Evolutionary conservation across 2,329 filamentous ascomycete species (phyloP), one percentile per base, ranked within the genome.

Genomic region (Aspergillus persii): DNA sequence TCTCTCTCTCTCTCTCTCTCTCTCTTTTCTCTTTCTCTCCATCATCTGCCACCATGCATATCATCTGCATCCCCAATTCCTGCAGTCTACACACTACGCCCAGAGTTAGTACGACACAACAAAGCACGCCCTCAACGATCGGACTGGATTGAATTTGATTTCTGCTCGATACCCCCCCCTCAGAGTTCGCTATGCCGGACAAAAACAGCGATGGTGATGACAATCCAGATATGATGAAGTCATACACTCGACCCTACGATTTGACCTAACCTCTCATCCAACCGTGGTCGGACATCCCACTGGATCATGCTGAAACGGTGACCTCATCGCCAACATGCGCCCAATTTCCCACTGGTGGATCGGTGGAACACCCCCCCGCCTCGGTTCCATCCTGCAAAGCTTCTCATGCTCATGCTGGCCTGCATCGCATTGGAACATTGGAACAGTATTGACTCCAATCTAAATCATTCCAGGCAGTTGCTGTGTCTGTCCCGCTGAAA

Each of bases 241-340:
- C 44, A 47, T 47, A 5, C 44, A 47, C 18, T 47, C 9, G 9
- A 8, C 9, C 7, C 7, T 36, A 8, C 33, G 15, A 36, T 23
- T n/a, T 15, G 41, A 15, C 7, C 41, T 31, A 56, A 27, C 29
- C 15, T 15, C 23, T 36, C 33, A 11, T 12, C 33, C 33, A 36
- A 36, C 33, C 33, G 15, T 36, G 33, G 33, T 9, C 8, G 6
- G 30, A 5, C 30, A 31, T 31, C 30, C 33, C 33, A 36, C 33
- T 36, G 4, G 33, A 36, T 36, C 29, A 26, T 31, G 50, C 18
- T 23, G 9, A 52, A 31, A 47, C 41, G 56, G 60, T 64, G 62
- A 64, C 62, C 62, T 64, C 62, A 64, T 63, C 59, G 61, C 29
- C 31, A 31, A 27, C 52, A 3, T 26, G 12, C 44, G 26, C 9